A percentile compares a stretch with the other conserved stretches of the same genome.
Conservation (phyloP, 495 filamentous ascomycete species). For the Penicillium angulare region DNA sequence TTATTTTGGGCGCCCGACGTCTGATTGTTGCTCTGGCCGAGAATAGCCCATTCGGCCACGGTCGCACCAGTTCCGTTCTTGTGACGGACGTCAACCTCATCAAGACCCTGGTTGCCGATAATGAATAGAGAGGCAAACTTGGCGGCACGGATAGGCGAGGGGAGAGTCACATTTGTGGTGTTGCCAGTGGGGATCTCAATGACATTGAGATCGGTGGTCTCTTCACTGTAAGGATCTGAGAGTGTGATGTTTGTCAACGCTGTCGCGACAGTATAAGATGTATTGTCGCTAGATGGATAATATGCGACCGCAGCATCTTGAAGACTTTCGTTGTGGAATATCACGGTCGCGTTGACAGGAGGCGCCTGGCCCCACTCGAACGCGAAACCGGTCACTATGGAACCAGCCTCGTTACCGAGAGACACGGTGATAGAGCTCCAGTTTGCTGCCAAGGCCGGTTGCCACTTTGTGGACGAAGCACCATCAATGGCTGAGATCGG, state of each 20-base stretch:
- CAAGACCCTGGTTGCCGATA: conserved; percentile 43
- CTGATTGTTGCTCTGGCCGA: conserved; percentile 24
- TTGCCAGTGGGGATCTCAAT: conserved; percentile 44
- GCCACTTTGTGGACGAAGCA: conserved; percentile 68
- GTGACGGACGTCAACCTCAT: conserved; percentile 42
- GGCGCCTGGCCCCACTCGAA: conserved; percentile 70
- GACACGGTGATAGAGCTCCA: conserved; percentile 48
- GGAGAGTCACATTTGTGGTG: conserved; percentile 46
- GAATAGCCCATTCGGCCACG: conserved; percentile 70
- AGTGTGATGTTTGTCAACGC: conserved; percentile 28
- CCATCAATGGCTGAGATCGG: conserved; percentile 70
- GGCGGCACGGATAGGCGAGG: conserved; percentile 30
- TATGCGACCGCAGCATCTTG: conserved; percentile 12
- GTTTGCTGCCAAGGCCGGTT: conserved; percentile 52
- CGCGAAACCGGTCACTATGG: conserved; percentile 50
- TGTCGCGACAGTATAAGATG: conserved; percentile 17
- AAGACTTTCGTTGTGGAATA: conserved; percentile 51
- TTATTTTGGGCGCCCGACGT: conserved; percentile 1
- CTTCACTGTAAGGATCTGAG: conserved; percentile 37
- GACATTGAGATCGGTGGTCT: conserved; percentile 22
- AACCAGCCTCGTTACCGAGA: conserved; percentile 40
- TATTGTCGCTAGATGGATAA: background rate
- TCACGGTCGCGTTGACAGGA: conserved; percentile 53
- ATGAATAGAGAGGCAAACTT: conserved; percentile 47
- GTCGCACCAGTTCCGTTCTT: conserved; percentile 58